Evolutionary conservation across 108 stramenopile genomes (phyloP).

Genomic region (Pseudonitzschia pungens): DNA sequence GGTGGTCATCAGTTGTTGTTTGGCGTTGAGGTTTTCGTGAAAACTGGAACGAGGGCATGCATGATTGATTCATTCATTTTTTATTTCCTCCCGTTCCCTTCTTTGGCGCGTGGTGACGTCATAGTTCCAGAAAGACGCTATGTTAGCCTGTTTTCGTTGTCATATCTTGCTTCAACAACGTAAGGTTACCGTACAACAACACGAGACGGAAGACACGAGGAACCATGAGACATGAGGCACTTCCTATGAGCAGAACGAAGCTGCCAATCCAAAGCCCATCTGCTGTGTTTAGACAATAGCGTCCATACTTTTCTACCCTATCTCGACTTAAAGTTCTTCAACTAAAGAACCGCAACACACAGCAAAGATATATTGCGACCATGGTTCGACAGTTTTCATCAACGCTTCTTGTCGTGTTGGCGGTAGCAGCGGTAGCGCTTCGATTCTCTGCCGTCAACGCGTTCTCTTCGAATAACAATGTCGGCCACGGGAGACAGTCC

Average conservation of each 20-base stretch:
- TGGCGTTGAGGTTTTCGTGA: too few species aligned
- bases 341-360: too few species aligned
- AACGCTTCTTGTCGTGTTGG: neutral
- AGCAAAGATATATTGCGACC: neutral
- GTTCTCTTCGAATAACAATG: constrained; percentile 5
- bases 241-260: too few species aligned
- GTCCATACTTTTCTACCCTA: too few species aligned
- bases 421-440: neutral
- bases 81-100: neutral
- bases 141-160: neutral
- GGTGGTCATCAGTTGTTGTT: too few species aligned
- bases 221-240: neutral
- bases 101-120: neutral
- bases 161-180: neutral
- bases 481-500: neutral
- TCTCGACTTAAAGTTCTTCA: too few species aligned
- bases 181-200: too few species aligned
- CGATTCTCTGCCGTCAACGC: constrained; percentile 2
- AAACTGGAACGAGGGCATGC: too few species aligned
- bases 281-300: too few species aligned
- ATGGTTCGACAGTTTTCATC: neutral
- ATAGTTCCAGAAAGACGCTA: neutral
- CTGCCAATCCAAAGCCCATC: too few species aligned
- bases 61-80: too few species aligned
- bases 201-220: too few species aligned